Evolutionary conservation across 192 early-diverging fungal species (phyloP).

Genomic region (Phlyctochytrium bullatum): DNA sequence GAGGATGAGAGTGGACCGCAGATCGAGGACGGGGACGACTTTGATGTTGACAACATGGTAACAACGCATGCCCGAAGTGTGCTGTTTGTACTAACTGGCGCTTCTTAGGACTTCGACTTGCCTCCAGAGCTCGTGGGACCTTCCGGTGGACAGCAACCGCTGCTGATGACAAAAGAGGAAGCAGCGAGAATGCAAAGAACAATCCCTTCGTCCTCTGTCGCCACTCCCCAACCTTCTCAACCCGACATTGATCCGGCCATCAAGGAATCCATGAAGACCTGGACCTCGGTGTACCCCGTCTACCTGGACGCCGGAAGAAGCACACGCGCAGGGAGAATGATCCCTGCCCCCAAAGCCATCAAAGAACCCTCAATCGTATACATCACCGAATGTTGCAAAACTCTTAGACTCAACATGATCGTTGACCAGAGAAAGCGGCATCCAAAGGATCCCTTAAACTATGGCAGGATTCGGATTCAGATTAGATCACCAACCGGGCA

Average conservation of each 20-base stretch:
- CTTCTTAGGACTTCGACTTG: conserved; percentile 34
- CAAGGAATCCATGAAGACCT: conserved; percentile 8
- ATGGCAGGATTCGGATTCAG: conserved; percentile 37
- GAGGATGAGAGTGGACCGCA: conserved; percentile 30
- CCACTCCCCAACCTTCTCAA: no score
- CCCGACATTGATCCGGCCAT: conserved; percentile 1
- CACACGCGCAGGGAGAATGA: conserved; percentile 12
- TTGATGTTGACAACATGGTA: conserved; percentile 14
- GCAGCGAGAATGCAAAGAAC: neutral
- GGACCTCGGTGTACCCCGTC: conserved; percentile 38
- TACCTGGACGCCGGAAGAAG: conserved; percentile 34
- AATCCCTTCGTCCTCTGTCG: neutral
- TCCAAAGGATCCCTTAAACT: conserved; percentile 42
- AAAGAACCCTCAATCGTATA: conserved; percentile 33
- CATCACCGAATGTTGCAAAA: conserved; percentile 31
- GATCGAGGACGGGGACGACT: conserved; percentile 25
- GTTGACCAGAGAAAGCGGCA: conserved; percentile 41
- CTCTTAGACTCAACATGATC: conserved; percentile 22
- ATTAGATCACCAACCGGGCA: conserved; percentile 11
- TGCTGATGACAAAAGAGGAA: neutral
- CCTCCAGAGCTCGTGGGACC: conserved; percentile 27
- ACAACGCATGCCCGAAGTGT: neutral
- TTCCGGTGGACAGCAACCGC: neutral
- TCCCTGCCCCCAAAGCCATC: conserved; percentile 12
- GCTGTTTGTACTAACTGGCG: neutral